Conservation (phyloP, 2,329 filamentous ascomycete genomes). For the Oidium heveae region DNA sequence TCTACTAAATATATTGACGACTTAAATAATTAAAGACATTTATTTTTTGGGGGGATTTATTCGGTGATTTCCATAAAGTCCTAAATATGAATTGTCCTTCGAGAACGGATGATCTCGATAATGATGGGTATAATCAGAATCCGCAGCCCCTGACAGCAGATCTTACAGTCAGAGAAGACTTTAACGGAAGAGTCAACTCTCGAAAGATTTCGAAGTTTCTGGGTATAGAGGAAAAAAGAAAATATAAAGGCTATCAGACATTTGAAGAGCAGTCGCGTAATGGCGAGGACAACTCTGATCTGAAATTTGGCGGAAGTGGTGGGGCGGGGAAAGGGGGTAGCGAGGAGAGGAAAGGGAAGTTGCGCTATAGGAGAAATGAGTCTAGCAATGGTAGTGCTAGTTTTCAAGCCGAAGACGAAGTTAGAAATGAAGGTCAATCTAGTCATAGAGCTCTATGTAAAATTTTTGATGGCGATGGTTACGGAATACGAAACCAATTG, state of each 20-base stretch:
- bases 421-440: background rate
- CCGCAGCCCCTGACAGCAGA: constrained; percentile 31
- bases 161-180: constrained; percentile 32
- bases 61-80: too few species aligned
- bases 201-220: constrained; percentile 23
- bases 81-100: constrained; percentile 47
- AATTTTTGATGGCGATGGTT: background rate
- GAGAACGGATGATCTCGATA: constrained; percentile 27
- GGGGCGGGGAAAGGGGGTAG: constrained; percentile 2
- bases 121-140: constrained; percentile 34
- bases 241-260: constrained; percentile 1
- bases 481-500: background rate
- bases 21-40: too few species aligned
- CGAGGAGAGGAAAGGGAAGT: too few species aligned
- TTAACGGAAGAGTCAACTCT: constrained; percentile 33
- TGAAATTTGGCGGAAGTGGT: background rate
- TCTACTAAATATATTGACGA: too few species aligned
- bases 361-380: too few species aligned
- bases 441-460: too few species aligned
- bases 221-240: constrained; percentile 12
- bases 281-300: background rate
- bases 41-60: too few species aligned
- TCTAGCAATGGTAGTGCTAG: too few species aligned
- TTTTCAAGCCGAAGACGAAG: background rate
- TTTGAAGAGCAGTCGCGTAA: background rate